Percentiles rank a stretch among this genome's conserved stretches.
phyloP scores from a whole-genome alignment of 768 basidiomycete genomes.

The Gloeostereum incarnatum region DNA sequence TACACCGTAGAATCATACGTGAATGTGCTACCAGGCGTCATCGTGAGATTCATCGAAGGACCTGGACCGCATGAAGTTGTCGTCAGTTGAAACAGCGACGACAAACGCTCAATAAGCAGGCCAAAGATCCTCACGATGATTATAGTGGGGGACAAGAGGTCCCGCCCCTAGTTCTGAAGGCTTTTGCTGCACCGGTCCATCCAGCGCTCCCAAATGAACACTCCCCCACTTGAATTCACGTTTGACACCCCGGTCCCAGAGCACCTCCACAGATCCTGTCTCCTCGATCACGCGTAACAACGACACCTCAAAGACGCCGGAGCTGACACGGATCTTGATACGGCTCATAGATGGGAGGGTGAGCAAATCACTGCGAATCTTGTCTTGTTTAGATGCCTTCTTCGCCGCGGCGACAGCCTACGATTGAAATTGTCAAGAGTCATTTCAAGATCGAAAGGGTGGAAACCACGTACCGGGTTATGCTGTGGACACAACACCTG shows the following conservation, averaged over 20 bases:
- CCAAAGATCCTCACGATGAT: no score
- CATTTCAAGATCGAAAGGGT: background rate
- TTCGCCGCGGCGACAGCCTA: slow-evolving; percentile 72
- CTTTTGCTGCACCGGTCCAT: slow-evolving; percentile 63
- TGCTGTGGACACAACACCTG: slow-evolving; percentile 80
- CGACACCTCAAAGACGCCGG: slow-evolving; percentile 83
- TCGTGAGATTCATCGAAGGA: no score
- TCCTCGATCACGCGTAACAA: slow-evolving; percentile 65
- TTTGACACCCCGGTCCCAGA: slow-evolving; percentile 70
- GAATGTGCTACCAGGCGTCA: no score
- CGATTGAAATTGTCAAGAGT: slow-evolving; percentile 1
- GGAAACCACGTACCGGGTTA: slow-evolving; percentile 64
- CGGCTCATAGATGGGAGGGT: slow-evolving; percentile 61
- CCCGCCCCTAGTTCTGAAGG: slow-evolving; percentile 46
- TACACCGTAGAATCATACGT: no score
- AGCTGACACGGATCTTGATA: slow-evolving; percentile 77
- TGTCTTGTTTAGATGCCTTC: slow-evolving; percentile 66
- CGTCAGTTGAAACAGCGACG: no score
- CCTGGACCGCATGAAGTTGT: no score
- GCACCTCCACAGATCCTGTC: slow-evolving; percentile 62
- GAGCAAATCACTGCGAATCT: slow-evolving; percentile 60
- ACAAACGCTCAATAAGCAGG: no score
- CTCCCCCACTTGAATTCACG: slow-evolving; percentile 80
- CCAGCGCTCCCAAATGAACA: slow-evolving; percentile 68
- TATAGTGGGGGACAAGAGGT: no score